These are phyloP conservation scores for Phyllostachys edulis DNA, from an alignment of 176 grass and related monocot species.

Conservation along the genomic window DNA sequence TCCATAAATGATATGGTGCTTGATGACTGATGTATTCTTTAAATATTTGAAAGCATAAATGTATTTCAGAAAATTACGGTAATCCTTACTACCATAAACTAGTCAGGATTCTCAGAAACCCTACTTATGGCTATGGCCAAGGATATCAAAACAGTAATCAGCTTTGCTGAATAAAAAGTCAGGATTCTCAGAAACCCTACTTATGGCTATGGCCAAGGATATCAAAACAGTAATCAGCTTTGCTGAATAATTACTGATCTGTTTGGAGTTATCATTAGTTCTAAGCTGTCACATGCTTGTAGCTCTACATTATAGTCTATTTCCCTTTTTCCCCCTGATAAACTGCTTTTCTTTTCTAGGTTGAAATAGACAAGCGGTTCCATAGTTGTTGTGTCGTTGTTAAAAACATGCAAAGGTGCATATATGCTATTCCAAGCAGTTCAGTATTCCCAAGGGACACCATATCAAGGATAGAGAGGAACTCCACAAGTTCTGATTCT, in stretches of 20 bases:
- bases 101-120: neutral
- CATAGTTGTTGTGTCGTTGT: slow-evolving; percentile 84
- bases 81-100: neutral
- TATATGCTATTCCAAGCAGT: slow-evolving; percentile 81
- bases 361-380: slow-evolving; percentile 65
- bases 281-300: neutral
- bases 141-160: neutral
- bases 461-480: slow-evolving; percentile 47
- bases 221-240: neutral
- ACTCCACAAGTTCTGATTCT: slow-evolving; percentile 48
- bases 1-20: slow-evolving; percentile 3
- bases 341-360: slow-evolving; percentile 50
- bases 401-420: slow-evolving; percentile 95
- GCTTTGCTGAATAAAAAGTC: slow-evolving; percentile 1
- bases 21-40: neutral
- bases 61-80: neutral
- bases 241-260: slow-evolving; percentile 11
- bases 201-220: slow-evolving; percentile 1
- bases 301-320: neutral
- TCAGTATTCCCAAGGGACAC: slow-evolving; percentile 63
- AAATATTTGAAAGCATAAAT: neutral
- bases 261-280: neutral
- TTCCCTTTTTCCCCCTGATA: slow-evolving; percentile 4
- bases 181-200: neutral
- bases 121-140: neutral